A percentile compares a stretch with the other conserved stretches of the same genome.
Evolutionary conservation across 148 eudicot genomes (phyloP).

Genomic region (Nepenthes mirabilis): DNA sequence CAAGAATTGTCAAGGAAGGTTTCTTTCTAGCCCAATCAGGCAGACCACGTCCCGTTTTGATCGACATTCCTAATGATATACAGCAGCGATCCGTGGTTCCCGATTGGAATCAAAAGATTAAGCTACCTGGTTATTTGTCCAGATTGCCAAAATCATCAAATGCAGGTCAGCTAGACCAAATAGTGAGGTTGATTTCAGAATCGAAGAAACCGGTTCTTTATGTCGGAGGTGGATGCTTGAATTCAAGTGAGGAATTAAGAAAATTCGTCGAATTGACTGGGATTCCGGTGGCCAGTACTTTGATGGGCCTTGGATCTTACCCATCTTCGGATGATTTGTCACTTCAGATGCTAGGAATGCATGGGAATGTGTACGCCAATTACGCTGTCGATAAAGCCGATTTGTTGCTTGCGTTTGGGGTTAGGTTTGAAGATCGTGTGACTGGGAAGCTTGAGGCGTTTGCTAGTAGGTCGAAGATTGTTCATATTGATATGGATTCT

Average conservation of each 20-base stretch:
- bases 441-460: slow-evolving; percentile 86
- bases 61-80: slow-evolving; percentile 85
- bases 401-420: slow-evolving; percentile 85
- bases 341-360: slow-evolving; percentile 79
- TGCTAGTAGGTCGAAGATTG: slow-evolving; percentile 85
- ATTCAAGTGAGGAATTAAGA: slow-evolving; percentile 60
- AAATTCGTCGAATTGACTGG: slow-evolving; percentile 59
- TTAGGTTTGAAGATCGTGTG: slow-evolving; percentile 82
- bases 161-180: slow-evolving; percentile 40
- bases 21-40: slow-evolving; percentile 67
- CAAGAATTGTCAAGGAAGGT: slow-evolving; percentile 71
- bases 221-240: slow-evolving; percentile 83
- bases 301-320: slow-evolving; percentile 79
- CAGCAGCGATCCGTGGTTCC: slow-evolving; percentile 79
- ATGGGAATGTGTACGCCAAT: slow-evolving; percentile 83
- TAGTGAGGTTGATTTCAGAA: slow-evolving; percentile 55
- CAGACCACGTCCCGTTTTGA: slow-evolving; percentile 75
- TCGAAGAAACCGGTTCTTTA: slow-evolving; percentile 19
- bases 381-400: slow-evolving; percentile 75
- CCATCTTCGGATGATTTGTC: slow-evolving; percentile 50
- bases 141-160: slow-evolving; percentile 47
- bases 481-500: slow-evolving; percentile 83
- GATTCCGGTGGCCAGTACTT: slow-evolving; percentile 77
- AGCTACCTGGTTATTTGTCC: slow-evolving; percentile 47
- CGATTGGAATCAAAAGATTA: slow-evolving; percentile 51